These are phyloP conservation scores for Omphalotus olearius DNA, from an alignment of 1,284 basidiomycete species.

Conservation along the genomic window DNA sequence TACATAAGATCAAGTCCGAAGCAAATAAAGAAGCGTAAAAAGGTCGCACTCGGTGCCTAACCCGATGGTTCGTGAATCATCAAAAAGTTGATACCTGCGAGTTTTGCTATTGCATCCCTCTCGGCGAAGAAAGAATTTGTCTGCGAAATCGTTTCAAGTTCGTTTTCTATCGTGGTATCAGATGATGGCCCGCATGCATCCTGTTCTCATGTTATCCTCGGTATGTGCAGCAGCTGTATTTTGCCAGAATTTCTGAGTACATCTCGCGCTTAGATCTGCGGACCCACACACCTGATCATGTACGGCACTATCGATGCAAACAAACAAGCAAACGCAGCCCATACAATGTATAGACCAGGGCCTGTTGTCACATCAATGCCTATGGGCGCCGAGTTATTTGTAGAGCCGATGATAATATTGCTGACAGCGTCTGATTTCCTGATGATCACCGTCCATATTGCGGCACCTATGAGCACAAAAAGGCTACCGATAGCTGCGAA, in stretches of 20 bases:
- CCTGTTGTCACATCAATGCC: conserved; percentile 64
- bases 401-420: conserved; percentile 36
- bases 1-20: no score
- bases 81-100: no score
- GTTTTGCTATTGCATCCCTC: no score
- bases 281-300: conserved; percentile 56
- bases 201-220: conserved; percentile 44
- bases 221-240: conserved; percentile 60
- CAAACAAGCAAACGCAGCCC: conserved; percentile 67
- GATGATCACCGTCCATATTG: conserved; percentile 74
- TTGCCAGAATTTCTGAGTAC: neutral
- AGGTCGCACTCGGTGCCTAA: no score
- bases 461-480: conserved; percentile 62
- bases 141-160: no score
- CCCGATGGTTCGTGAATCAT: no score
- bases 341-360: conserved; percentile 56
- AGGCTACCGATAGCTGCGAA: conserved; percentile 58
- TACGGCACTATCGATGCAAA: conserved; percentile 65
- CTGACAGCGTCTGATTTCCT: conserved; percentile 62
- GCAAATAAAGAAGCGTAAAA: no score
- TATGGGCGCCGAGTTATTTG: conserved; percentile 36
- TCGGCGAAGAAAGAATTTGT: no score
- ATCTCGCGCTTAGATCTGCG: conserved; percentile 16
- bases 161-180: no score
- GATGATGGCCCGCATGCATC: no score